Evolutionary conservation across 2,329 filamentous ascomycete species (phyloP), one percentile per base, ranked within the genome.

Genomic region (Nakataea oryzae): DNA sequence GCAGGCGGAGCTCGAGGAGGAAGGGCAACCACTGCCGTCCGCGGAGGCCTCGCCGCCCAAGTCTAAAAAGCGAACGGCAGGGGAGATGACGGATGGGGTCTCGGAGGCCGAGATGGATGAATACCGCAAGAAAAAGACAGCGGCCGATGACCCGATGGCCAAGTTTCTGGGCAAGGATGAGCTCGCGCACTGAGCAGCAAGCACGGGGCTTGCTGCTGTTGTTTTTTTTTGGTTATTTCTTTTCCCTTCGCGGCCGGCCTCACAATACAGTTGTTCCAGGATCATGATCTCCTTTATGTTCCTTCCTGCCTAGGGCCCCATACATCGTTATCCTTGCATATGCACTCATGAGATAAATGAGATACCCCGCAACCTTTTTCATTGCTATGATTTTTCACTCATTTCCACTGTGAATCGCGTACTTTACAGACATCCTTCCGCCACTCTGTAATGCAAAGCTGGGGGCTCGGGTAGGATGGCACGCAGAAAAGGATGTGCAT

Each of bases 81-180:
- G 90, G 62, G 90, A 96, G 71, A 87, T 96, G 81, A 85, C 88
- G 68, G 85, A 84, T 27, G 90, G 88, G 1, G 82, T 95, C 14
- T 87, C 87, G 0, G 91, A 96, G 70, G 89, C 89, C 62, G 91
- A 96, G 67, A 83, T 96, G 77, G 93, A 97, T 63, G 86, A 88
- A 64, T 96, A 96, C 73, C 85, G 91, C 68, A 83, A 85, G 67
- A 93, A 91, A 72, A 81, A 87, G 66, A 83, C 85, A 60, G 86
- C 85, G 30, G 86, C 87, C 0, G 84, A 91, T 65, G 93, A 96
- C 76, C 93, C 93, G 0, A 96, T 96, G 93, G 90, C 91, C 1
- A 86, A 85, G 7, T 85, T 91, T 67, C 73, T 96, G 57, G 89
- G 89, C 28, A 89, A 86, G 71, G 89, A 92, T 70, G 85, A 90